Conservation (phyloP, 192 early-diverging fungal genomes). For the Rhizophlyctis rosea region DNA sequence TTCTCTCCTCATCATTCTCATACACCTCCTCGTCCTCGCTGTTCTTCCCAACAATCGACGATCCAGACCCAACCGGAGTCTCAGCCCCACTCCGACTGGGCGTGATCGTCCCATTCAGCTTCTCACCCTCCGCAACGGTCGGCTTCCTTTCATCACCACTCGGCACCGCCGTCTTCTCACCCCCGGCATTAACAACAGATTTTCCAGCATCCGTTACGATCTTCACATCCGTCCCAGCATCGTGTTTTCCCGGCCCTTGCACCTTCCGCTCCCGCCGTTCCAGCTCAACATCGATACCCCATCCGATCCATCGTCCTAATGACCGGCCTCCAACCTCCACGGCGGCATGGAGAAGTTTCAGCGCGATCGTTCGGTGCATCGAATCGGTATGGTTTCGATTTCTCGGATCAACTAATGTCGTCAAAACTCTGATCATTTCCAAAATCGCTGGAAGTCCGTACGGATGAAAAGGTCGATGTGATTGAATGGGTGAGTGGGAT, state of each 20-base stretch:
- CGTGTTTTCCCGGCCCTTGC: not conserved
- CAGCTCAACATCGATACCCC: constrained; percentile 23
- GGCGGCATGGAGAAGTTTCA: constrained; percentile 81
- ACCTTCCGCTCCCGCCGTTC: not conserved
- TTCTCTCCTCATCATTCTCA: constrained; percentile 35
- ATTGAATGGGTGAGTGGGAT: constrained; percentile 10
- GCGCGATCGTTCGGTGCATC: constrained; percentile 81
- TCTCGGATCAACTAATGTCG: constrained; percentile 84
- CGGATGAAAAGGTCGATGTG: constrained; percentile 34
- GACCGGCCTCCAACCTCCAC: constrained; percentile 82
- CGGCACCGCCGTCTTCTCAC: too few relatives aligned
- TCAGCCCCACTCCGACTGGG: too few relatives aligned
- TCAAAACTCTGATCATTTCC: constrained; percentile 87
- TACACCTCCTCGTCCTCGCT: constrained; percentile 9
- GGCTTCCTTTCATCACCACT: not conserved
- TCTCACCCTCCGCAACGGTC: not conserved
- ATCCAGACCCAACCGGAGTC: too few relatives aligned
- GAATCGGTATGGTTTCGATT: constrained; percentile 92
- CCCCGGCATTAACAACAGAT: too few relatives aligned
- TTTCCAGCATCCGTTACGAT: not conserved
- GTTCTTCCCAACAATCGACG: too few relatives aligned
- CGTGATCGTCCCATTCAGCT: too few relatives aligned
- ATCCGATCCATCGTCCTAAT: constrained; percentile 58
- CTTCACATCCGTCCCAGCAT: not conserved
- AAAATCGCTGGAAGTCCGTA: constrained; percentile 84